Evolutionary conservation across 805 yeast genomes (phyloP), one percentile per base, ranked within the genome.

Genomic region (Isabelozyma pseudorhagii): DNA sequence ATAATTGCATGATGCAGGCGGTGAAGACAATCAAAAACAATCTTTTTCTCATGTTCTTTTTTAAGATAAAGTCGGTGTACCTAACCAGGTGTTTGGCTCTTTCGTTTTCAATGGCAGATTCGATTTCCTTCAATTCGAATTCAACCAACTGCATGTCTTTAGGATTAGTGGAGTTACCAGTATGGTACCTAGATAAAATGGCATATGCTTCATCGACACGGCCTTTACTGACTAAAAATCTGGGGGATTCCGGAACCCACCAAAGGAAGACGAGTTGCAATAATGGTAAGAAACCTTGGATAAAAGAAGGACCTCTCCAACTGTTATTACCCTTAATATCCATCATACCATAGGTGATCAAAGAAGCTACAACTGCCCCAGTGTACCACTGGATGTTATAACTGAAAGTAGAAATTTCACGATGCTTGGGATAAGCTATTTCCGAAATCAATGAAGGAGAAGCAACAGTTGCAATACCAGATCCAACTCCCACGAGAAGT

Each of bases 221-320:
- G 14, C 76, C 79, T 52, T 69, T 70, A 25, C 71, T 62, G 46
- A 78, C 58, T 44, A 69, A 67, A 56, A 51, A 79, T 58, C 82
- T 66, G 52, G 83, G 83, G 13, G 78, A 72, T 58, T 79, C 82
- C 17, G 84, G 84, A 47, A 76, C 67, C 41, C 63, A 57, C 64
- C 62, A 72, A 43, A 75, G 51, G 27, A 71, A 57, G 3, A 53
- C 3, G 8, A 69, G 21, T 57, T 78, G 82, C 21, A 75, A n/a
- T 3, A 72, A 21, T 1, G 85, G 83, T 53, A 77, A 65, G 14
- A 69, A 58, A 40, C 76, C 80, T 63, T 82, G 86, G 40, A 81
- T 51, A 46, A 71, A 71, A 11, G 82, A 70, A 40, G 86, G 85
- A 48, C 81, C 66, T 64, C 81, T 77, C 85, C 85, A 81, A 27